Conservation (phyloP, 2,329 filamentous ascomycete species). For the Colletotrichum graminicola region DNA sequence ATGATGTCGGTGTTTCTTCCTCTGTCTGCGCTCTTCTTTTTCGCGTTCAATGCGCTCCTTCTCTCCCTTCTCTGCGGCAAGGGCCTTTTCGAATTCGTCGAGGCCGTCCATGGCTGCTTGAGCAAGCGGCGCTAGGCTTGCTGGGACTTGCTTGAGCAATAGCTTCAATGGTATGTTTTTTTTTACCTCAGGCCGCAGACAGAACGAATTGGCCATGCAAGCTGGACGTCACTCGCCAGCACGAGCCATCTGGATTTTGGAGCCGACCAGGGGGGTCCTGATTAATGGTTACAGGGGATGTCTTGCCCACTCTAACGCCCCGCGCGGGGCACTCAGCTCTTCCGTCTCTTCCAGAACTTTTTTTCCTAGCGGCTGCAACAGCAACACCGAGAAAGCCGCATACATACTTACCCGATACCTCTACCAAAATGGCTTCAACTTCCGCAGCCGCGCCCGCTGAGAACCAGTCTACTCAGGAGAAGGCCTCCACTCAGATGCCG, state of each 20-base stretch:
- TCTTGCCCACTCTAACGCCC: conserved; percentile 31
- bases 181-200: background rate
- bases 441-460: conserved; percentile 44
- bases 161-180: background rate
- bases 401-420: conserved; percentile 6
- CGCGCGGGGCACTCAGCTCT: conserved; percentile 41
- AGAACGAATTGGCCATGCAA: conserved; percentile 22
- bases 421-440: conserved; percentile 37
- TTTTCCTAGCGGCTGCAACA: conserved; percentile 26
- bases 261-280: conserved; percentile 18
- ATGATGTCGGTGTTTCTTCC: conserved; percentile 60
- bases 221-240: conserved; percentile 36
- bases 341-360: conserved; percentile 42
- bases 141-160: background rate
- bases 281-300: conserved; percentile 24
- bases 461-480: conserved; percentile 51
- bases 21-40: conserved; percentile 58
- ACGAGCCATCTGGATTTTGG: conserved; percentile 32
- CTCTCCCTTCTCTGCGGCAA: conserved; percentile 73
- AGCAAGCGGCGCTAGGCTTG: background rate
- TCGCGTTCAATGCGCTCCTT: conserved; percentile 62
- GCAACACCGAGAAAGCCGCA: conserved; percentile 21
- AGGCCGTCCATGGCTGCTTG: conserved; percentile 62
- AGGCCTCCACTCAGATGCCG: conserved; percentile 61
- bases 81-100: conserved; percentile 81